Percentiles rank a stretch among this genome's conserved stretches.
Conservation (phyloP, 2,329 filamentous ascomycete species). For the Fusarium sp. region DNA sequence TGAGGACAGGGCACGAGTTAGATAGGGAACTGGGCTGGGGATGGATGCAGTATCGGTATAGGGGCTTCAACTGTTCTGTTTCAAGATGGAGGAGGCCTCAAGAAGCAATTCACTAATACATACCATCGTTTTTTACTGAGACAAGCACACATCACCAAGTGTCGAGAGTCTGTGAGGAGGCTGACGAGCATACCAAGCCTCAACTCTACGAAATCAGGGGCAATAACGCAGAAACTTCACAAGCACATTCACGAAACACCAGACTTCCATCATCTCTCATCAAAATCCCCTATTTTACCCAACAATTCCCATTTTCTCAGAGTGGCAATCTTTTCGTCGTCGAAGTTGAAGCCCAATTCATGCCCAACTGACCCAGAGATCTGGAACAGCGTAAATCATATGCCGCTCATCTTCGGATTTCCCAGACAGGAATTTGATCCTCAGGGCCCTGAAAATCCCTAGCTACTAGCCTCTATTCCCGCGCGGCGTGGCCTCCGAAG, state of each 20-base stretch:
- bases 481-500: neutral
- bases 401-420: conserved; percentile 16
- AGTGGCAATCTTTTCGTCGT: neutral
- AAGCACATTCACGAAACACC: neutral
- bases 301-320: neutral
- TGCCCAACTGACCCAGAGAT: conserved; percentile 32
- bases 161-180: neutral
- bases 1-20: neutral
- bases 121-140: conserved; percentile 11
- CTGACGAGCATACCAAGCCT: neutral
- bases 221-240: neutral
- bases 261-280: neutral
- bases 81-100: neutral
- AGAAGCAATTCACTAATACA: conserved; percentile 30
- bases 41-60: conserved; percentile 10
- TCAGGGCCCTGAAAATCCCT: conserved; percentile 7
- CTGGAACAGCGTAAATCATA: conserved; percentile 23
- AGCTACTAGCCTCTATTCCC: conserved; percentile 7
- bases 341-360: conserved; percentile 10
- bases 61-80: neutral
- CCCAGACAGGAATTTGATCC: conserved; percentile 32
- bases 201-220: conserved; percentile 4
- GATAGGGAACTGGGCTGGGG: neutral
- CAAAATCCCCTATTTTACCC: neutral
- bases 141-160: neutral